phyloP scores from a whole-genome alignment of 2,329 filamentous ascomycete species.

The Akanthomyces muscarius region DNA sequence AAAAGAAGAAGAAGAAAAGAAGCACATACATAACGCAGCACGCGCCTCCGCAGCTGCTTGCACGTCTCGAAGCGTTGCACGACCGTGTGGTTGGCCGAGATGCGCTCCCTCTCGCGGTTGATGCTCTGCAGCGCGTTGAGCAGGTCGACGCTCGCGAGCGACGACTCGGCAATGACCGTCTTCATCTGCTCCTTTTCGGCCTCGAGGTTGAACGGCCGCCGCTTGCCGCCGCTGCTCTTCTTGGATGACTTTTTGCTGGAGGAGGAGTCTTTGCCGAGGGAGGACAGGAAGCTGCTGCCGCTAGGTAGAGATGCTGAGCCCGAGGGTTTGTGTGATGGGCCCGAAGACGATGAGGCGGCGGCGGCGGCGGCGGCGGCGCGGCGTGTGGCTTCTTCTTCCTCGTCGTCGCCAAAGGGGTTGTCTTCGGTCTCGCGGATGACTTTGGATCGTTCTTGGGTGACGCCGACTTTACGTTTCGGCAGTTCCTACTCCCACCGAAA shows the following conservation, averaged over 20 bases:
- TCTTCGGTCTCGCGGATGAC: constrained; percentile 79
- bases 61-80: constrained; percentile 78
- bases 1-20: too few species aligned
- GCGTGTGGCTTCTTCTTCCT: constrained; percentile 48
- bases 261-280: background rate
- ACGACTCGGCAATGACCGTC: constrained; percentile 80
- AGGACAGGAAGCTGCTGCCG: background rate
- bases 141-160: constrained; percentile 86
- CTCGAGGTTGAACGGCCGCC: constrained; percentile 73
- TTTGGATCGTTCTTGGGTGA: constrained; percentile 73
- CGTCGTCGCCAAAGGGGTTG: constrained; percentile 64
- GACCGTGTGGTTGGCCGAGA: constrained; percentile 77
- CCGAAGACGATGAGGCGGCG: constrained; percentile 30
- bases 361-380: constrained; percentile 1
- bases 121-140: constrained; percentile 83
- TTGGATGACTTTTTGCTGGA: background rate
- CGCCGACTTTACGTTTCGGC: constrained; percentile 64
- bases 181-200: constrained; percentile 85
- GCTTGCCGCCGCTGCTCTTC: constrained; percentile 40
- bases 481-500: constrained; percentile 46
- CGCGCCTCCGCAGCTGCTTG: constrained; percentile 77
- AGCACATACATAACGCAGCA: constrained; percentile 69
- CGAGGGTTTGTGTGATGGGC: constrained; percentile 11
- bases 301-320: background rate
- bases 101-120: constrained; percentile 82